Evolutionary conservation across 139 green algal species (phyloP).

Genomic region (Tetradesmus obliquus): DNA sequence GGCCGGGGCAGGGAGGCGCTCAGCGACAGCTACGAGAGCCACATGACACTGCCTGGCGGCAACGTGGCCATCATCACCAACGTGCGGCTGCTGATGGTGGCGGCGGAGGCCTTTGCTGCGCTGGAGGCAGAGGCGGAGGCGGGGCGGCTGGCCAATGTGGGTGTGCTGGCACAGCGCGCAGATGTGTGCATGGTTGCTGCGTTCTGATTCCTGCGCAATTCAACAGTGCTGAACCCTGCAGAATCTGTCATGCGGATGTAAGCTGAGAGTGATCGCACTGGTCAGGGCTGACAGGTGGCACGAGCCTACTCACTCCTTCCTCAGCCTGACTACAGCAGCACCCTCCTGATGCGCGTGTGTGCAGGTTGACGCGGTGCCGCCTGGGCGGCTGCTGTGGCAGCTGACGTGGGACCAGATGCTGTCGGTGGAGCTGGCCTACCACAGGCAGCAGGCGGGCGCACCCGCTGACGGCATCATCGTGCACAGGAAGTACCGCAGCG

Average conservation of each 20-base stretch:
- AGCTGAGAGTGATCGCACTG: too few species aligned
- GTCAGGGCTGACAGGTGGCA: not conserved
- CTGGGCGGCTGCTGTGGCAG: slow-evolving; percentile 55
- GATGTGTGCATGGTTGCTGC: not conserved
- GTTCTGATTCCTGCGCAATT: too few species aligned
- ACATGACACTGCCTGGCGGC: slow-evolving; percentile 80
- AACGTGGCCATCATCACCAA: slow-evolving; percentile 83
- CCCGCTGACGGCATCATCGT: slow-evolving; percentile 75
- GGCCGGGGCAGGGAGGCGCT: not conserved
- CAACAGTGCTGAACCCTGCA: too few species aligned
- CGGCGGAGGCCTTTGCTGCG: slow-evolving; percentile 66
- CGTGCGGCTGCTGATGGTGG: slow-evolving; percentile 69
- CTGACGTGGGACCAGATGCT: slow-evolving; percentile 66
- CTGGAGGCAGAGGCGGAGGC: slow-evolving; percentile 58
- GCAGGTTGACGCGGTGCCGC: slow-evolving; percentile 59
- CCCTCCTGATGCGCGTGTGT: not conserved
- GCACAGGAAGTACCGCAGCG: slow-evolving; percentile 74
- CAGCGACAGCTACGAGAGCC: slow-evolving; percentile 81
- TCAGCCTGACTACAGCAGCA: too few species aligned
- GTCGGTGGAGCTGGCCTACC: slow-evolving; percentile 60
- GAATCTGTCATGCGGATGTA: too few species aligned
- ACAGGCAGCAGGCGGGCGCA: slow-evolving; percentile 40
- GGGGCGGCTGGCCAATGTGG: slow-evolving; percentile 28
- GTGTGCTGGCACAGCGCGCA: not conserved
- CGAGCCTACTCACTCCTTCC: not conserved